phyloP scores from a whole-genome alignment of 2,329 filamentous ascomycete species.

The Pseudogymnoascus destructans region DNA sequence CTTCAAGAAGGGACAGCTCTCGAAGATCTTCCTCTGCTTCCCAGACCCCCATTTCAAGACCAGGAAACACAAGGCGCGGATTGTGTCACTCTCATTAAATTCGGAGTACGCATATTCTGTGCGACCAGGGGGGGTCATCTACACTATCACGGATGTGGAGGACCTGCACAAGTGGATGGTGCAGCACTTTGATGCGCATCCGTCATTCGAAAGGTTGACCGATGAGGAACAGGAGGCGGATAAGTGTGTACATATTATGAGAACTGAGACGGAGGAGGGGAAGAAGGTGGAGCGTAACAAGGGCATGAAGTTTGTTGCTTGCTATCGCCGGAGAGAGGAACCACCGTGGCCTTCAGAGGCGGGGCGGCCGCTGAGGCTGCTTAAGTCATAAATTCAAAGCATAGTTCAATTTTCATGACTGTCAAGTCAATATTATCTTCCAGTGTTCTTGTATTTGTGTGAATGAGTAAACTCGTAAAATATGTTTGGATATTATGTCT shows the following conservation, averaged over 20 bases:
- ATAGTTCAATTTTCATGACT: background rate
- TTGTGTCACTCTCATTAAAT: conserved; percentile 76
- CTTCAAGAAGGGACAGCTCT: conserved; percentile 68
- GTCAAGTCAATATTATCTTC: background rate
- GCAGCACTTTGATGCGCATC: conserved; percentile 64
- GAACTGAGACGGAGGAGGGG: conserved; percentile 81
- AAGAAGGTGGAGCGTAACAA: conserved; percentile 92
- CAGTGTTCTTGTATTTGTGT: background rate
- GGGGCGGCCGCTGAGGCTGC: conserved; percentile 32
- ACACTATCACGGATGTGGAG: conserved; percentile 96
- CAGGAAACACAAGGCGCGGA: conserved; percentile 91
- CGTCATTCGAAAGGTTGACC: conserved; percentile 62
- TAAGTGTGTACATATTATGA: conserved; percentile 62
- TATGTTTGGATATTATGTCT: background rate
- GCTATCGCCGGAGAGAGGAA: conserved; percentile 62
- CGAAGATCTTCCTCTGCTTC: conserved; percentile 94
- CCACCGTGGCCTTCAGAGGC: conserved; percentile 53
- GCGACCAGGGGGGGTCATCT: conserved; percentile 71
- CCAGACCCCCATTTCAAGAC: conserved; percentile 97
- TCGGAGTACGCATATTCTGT: conserved; percentile 89
- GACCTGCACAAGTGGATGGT: conserved; percentile 93
- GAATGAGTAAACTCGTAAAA: background rate
- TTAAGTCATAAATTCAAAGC: background rate
- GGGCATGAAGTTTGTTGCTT: conserved; percentile 79
- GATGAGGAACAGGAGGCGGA: conserved; percentile 56